phyloP scores from a whole-genome alignment of 1,284 basidiomycete genomes.

The Trichosporon sp. region DNA sequence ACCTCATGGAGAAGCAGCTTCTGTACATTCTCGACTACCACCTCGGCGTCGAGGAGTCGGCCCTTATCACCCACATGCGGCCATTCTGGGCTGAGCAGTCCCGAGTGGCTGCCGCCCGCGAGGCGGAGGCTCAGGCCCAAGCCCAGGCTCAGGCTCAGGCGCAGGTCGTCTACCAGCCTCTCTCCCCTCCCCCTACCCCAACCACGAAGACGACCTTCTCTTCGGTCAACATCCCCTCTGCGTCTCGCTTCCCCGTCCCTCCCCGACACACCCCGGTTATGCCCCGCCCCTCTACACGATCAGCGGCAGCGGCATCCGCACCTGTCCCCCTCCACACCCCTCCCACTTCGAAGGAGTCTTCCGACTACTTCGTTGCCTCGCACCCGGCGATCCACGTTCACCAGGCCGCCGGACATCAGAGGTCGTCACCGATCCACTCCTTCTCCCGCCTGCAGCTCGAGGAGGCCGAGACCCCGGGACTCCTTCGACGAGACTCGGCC shows the following conservation, averaged over 20 bases:
- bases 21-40: constrained; percentile 84
- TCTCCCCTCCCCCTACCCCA: constrained; percentile 18
- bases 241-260: constrained; percentile 13
- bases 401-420: neutral
- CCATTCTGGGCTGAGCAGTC: constrained; percentile 21
- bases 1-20: constrained; percentile 94
- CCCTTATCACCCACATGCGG: constrained; percentile 14
- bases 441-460: constrained; percentile 17
- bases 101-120: constrained; percentile 14
- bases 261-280: constrained; percentile 9
- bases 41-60: constrained; percentile 69
- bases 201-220: constrained; percentile 9
- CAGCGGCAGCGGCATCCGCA: neutral
- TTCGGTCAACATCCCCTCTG: constrained; percentile 11
- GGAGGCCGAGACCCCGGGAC: constrained; percentile 13
- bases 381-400: constrained; percentile 6
- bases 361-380: constrained; percentile 15
- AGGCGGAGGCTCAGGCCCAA: neutral
- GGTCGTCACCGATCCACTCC: constrained; percentile 13
- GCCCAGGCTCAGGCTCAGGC: constrained; percentile 4
- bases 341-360: constrained; percentile 5
- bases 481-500: constrained; percentile 16
- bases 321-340: constrained; percentile 12
- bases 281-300: neutral
- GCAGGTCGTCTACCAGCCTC: constrained; percentile 3